Evolutionary conservation across 345 rosid genomes (phyloP), one percentile per base, ranked within the genome.

Genomic region (Erysimum cheiranthoides): DNA sequence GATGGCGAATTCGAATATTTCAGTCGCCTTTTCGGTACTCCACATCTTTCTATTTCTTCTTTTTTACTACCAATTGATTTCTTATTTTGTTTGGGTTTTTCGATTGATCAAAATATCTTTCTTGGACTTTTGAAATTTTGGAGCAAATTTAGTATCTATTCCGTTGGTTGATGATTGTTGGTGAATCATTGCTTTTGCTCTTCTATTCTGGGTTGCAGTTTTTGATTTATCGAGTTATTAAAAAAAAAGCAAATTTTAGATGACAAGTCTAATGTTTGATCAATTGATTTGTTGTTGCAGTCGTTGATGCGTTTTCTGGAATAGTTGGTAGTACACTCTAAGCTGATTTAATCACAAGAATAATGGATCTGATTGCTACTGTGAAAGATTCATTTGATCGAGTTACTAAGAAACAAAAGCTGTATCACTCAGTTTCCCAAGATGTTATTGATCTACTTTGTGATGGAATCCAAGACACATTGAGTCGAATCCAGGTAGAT

Each of bases 301-400:
- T 36, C 36, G 14, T 17, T 59, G 64, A 17, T 16, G 25, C 13
- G 4, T 4, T 61, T 21, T 10, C 1, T 32, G 40, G 17, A 54
- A 13, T 17, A 34, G 42, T 18, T 38, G 65, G 10, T 60, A 38
- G 11, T 18, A 11, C 12, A 57, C 10, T 35, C 21, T 60, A 40
- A 51, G 32, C 32, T 51, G 31, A n/a, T 46, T 46, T 36, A 38
- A 49, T 36, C 5, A 45, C 57, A 65, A 56, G 30, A 50, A 32
- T 16, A 61, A 61, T 76, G 63, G 64, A 69, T 30, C 2, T 11
- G 76, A 18, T 77, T 57, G 54, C 69, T 74, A 58, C 60, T 2
- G 73, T 86, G 45, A 87, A 73, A 79, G 90, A 94, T 76, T 84
- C 88, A 56, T 90, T 94, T 73, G 92, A 85, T 18, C 83, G 74